Evolutionary conservation across 2,329 filamentous ascomycete species (phyloP).

Genomic region (Thielaviopsis ethacetica): DNA sequence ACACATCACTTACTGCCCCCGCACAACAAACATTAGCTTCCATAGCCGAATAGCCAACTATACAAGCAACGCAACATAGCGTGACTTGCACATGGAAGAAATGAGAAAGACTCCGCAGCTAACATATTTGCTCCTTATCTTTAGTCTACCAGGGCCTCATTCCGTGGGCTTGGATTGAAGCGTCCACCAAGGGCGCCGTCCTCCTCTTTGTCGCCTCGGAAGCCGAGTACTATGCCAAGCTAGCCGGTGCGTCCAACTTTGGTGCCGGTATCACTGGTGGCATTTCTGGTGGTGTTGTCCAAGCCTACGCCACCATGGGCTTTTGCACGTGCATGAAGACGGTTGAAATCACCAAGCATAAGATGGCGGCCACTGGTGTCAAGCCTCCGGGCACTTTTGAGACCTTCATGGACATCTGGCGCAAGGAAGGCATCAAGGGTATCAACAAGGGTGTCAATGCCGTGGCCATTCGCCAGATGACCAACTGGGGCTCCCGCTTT

Average conservation of each 20-base stretch:
- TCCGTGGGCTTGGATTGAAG: constrained; percentile 99
- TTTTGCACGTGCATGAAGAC: constrained; percentile 99
- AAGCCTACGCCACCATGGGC: constrained; percentile 98
- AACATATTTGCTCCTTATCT: constrained; percentile 12
- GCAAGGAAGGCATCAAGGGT: constrained; percentile 77
- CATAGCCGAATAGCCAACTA: not conserved
- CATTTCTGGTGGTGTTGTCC: constrained; percentile 85
- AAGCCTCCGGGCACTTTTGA: constrained; percentile 81
- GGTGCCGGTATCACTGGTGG: constrained; percentile 77
- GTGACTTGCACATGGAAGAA: not conserved
- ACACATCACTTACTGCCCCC: not conserved
- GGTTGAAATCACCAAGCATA: constrained; percentile 98
- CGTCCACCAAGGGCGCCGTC: constrained; percentile 96
- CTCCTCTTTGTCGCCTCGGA: constrained; percentile 98
- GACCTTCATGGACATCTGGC: constrained; percentile 96
- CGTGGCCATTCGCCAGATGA: constrained; percentile 96
- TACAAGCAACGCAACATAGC: not conserved
- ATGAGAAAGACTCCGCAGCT: constrained; percentile 13
- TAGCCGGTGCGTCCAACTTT: constrained; percentile 72
- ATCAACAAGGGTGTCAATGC: constrained; percentile 99
- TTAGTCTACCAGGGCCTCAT: constrained; percentile 98
- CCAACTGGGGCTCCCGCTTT: constrained; percentile 97
- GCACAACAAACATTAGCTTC: not conserved
- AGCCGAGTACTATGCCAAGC: constrained; percentile 85
- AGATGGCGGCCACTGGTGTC: constrained; percentile 67